Conservation (phyloP, 2,329 filamentous ascomycete species). For the Epichloe elymi region DNA sequence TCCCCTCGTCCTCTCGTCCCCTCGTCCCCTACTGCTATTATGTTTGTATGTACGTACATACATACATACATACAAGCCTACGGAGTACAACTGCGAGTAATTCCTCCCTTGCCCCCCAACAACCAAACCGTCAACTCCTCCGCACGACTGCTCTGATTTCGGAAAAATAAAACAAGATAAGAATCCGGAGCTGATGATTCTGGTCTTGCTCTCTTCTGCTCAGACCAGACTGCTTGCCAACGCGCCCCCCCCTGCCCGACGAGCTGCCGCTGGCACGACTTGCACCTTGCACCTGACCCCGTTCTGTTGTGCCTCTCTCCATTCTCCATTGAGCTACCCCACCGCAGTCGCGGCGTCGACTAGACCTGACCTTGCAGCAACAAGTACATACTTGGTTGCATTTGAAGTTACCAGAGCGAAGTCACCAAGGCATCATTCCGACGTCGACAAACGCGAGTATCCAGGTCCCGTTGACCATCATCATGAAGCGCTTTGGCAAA, state of each 20-base stretch:
- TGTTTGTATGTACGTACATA: no score
- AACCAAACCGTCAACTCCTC: not conserved
- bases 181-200: no score
- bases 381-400: not conserved
- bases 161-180: not conserved
- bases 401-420: not conserved
- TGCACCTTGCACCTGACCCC: conserved; percentile 17
- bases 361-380: conserved; percentile 1
- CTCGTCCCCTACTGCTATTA: not conserved
- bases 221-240: no score
- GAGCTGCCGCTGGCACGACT: no score
- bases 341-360: conserved; percentile 10
- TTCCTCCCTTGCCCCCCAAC: not conserved
- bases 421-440: conserved; percentile 1
- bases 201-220: no score
- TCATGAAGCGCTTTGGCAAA: conserved; percentile 96
- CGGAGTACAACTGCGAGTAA: not conserved
- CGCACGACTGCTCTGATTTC: not conserved
- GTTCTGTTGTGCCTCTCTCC: conserved; percentile 7
- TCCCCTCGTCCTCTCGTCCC: no score
- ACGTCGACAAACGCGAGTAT: conserved; percentile 5
- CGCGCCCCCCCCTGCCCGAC: no score
- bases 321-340: conserved; percentile 10
- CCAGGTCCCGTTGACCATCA: conserved; percentile 23
- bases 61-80: no score